Evolutionary conservation across 257 asterid genomes (phyloP), one percentile per base, ranked within the genome.

Genomic region (Lithospermum erythrorhizon): DNA sequence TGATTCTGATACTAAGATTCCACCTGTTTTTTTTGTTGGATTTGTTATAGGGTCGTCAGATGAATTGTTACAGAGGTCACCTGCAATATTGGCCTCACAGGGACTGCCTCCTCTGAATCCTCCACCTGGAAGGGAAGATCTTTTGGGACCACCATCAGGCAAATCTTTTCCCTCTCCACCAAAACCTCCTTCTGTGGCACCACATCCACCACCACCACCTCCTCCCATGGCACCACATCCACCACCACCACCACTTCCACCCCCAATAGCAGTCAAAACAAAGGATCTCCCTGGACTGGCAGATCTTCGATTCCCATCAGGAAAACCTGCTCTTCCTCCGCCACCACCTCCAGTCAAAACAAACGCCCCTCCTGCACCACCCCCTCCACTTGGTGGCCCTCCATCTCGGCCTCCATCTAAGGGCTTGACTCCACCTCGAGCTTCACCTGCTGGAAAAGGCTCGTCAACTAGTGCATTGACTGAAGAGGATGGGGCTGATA

Each of bases 111-210:
- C 85, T 19, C 68, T 79, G 65, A 84, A 70, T 73, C 94, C 83
- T 52, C 94, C 90, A 3, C 90, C 95, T n/a, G 95, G 90, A 56
- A 83, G 84, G 72, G 54, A 59, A 70, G 71, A 19, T 6, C 47
- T 75, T 53, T 72, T 72, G 0, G 52, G 68, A 6, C 65, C 76
- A 5, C 68, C 69, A n/a, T 14, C 75, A 64, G 69, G 55, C 11
- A 70, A 78, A 29, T 70, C 81, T 6, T 65, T 63, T 30, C 83
- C 90, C 18, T 78, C 79, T 4, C 75, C 71, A 20, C 75, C 75
- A 30, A n/a, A n/a, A n/a, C 69, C 76, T 24, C 32, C 51, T 22
- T 62, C 66, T 69, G 76, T 66, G 47, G 47, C 47, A 41, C 49
- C 49, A 6, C 71, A 67, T 18, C 79, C 82, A 18, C 75, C 82